Percentiles rank a stretch among this genome's conserved stretches.
Conservation (phyloP, 106 monocot species). For the Posidonia australis region DNA sequence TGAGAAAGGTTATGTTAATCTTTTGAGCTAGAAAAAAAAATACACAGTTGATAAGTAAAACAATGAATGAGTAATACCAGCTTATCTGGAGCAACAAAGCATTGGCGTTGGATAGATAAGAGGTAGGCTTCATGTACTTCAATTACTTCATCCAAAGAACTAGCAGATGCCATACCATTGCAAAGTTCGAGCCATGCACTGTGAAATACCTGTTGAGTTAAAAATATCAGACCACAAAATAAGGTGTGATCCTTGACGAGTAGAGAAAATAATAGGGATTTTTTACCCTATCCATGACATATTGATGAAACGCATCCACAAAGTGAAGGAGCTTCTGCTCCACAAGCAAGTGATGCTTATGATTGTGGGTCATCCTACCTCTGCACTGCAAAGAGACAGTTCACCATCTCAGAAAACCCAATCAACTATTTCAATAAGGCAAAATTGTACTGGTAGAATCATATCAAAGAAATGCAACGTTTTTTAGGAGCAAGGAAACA, state of each 20-base stretch:
- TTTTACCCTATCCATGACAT: slow-evolving; percentile 88
- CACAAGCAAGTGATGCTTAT: slow-evolving; percentile 70
- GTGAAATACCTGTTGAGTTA: slow-evolving; percentile 62
- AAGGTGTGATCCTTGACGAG: background rate
- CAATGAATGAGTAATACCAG: slow-evolving; percentile 29
- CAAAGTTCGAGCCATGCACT: slow-evolving; percentile 95
- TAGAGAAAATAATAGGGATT: background rate
- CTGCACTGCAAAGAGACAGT: slow-evolving; percentile 25
- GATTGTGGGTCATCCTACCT: slow-evolving; percentile 25
- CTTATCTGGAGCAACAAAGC: slow-evolving; percentile 91
- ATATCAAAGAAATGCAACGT: too few species aligned
- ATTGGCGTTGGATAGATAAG: slow-evolving; percentile 83
- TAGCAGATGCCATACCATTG: slow-evolving; percentile 60
- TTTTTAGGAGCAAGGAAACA: too few species aligned
- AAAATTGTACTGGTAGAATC: too few species aligned
- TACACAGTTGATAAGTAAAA: background rate
- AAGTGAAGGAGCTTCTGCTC: slow-evolving; percentile 92
- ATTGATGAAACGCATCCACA: slow-evolving; percentile 98
- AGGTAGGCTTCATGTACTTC: slow-evolving; percentile 90
- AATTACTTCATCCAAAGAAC: slow-evolving; percentile 90
- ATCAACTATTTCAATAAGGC: background rate
- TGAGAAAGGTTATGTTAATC: too few species aligned
- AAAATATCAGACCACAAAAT: background rate
- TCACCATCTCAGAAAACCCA: background rate
- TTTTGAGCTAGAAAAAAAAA: too few species aligned